A percentile compares a stretch with the other conserved stretches of the same genome.
Conservation (phyloP, 768 basidiomycete species). For the Baorangia bicolor region DNA sequence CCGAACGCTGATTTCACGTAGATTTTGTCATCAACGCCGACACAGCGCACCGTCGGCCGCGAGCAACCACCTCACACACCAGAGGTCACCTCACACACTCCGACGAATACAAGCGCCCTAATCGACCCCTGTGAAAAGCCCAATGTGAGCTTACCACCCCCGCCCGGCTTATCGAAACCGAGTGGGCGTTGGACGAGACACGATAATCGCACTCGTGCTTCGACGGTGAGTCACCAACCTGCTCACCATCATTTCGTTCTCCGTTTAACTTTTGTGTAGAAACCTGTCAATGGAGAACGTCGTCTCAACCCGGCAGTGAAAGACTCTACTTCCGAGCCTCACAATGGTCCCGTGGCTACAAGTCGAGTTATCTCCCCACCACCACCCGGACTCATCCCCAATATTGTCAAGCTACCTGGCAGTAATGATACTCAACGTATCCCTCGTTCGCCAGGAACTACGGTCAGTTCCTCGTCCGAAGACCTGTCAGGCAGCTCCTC, state of each 20-base stretch:
- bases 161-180: slow-evolving; percentile 10
- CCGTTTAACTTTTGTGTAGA: slow-evolving; percentile 2
- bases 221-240: slow-evolving; percentile 1
- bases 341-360: neutral
- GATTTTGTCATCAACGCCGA: slow-evolving; percentile 3
- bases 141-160: slow-evolving; percentile 4
- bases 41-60: neutral
- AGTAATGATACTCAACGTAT: neutral
- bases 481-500: slow-evolving; percentile 16
- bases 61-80: neutral
- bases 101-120: neutral
- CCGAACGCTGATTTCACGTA: slow-evolving; percentile 1
- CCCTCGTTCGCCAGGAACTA: slow-evolving; percentile 15
- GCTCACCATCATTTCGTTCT: neutral
- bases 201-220: neutral
- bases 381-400: neutral
- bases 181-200: neutral
- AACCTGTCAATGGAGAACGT: neutral
- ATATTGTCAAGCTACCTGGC: slow-evolving; percentile 11
- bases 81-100: neutral
- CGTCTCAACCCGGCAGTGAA: neutral
- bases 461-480: slow-evolving; percentile 17
- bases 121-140: neutral
- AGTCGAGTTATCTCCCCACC: slow-evolving; percentile 8
- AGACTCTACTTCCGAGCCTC: neutral